Conservation (phyloP, 2,329 filamentous ascomycete genomes). For the Phialophora macrospora region DNA sequence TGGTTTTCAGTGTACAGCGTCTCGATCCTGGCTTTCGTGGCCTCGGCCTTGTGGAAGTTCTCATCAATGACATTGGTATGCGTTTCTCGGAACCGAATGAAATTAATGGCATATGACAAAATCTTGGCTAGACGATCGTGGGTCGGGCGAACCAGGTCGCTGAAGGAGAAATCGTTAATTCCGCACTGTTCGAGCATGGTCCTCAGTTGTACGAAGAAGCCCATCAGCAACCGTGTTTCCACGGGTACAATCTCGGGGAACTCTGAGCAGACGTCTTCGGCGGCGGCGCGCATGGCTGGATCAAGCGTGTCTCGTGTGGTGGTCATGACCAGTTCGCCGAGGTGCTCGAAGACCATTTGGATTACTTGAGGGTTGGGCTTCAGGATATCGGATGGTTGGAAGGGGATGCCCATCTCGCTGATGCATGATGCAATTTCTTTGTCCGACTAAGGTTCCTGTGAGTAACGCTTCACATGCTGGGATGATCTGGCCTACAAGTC, state of each 20-base stretch:
- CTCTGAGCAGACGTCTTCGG: conserved; percentile 80
- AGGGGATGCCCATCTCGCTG: conserved; percentile 91
- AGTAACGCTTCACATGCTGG: conserved; percentile 30
- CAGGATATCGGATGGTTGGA: conserved; percentile 82
- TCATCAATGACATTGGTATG: conserved; percentile 89
- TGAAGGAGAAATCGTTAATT: conserved; percentile 90
- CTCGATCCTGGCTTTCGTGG: conserved; percentile 85
- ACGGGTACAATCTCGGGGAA: conserved; percentile 80
- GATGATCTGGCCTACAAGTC: conserved; percentile 51
- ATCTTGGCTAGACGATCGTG: conserved; percentile 91
- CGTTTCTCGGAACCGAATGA: conserved; percentile 93
- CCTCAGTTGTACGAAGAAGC: conserved; percentile 85
- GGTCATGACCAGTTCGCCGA: conserved; percentile 92
- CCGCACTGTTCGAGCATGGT: conserved; percentile 82
- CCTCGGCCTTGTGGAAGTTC: conserved; percentile 89
- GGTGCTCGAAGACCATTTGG: conserved; percentile 98
- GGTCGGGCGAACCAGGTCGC: conserved; percentile 87
- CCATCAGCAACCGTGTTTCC: conserved; percentile 93
- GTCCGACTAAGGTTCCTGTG: conserved; percentile 60
- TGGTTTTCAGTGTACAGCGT: conserved; percentile 83
- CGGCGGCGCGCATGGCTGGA: conserved; percentile 90
- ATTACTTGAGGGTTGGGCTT: conserved; percentile 95
- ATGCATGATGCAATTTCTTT: conserved; percentile 94
- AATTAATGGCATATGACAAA: conserved; percentile 98
- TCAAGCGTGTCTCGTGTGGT: conserved; percentile 90